Conservation (phyloP, 257 asterid genomes). For the Ilex asprella region DNA sequence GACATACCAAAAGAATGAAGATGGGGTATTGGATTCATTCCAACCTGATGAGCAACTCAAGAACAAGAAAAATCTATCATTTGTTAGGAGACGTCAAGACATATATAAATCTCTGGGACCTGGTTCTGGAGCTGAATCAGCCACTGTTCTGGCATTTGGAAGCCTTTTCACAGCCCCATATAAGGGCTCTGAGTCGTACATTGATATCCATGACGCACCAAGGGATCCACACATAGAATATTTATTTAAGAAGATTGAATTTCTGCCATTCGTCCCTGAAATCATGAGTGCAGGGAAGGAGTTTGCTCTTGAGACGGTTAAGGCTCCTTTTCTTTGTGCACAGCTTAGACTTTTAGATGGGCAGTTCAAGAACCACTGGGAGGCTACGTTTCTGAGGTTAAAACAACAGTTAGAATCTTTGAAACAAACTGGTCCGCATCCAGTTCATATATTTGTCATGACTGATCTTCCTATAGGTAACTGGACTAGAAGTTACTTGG, state of each 20-base stretch:
- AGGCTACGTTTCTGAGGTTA: slow-evolving; percentile 9
- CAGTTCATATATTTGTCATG: slow-evolving; percentile 75
- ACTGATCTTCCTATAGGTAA: slow-evolving; percentile 60
- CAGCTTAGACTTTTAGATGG: no score
- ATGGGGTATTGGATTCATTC: slow-evolving; percentile 67
- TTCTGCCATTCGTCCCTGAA: no score
- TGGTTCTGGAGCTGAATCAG: slow-evolving; percentile 54
- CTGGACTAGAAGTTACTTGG: slow-evolving; percentile 77
- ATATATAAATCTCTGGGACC: slow-evolving; percentile 63
- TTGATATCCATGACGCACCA: slow-evolving; percentile 69
- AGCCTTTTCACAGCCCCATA: slow-evolving; percentile 79
- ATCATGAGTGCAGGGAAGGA: not conserved
- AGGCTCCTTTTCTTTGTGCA: slow-evolving; percentile 35
- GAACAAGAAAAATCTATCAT: slow-evolving; percentile 64
- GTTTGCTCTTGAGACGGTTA: slow-evolving; percentile 47
- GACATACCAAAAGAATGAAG: slow-evolving; percentile 56
- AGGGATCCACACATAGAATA: no score
- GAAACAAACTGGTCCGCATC: slow-evolving; percentile 47
- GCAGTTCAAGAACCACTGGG: no score
- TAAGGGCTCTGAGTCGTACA: slow-evolving; percentile 73
- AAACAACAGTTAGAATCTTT: slow-evolving; percentile 49
- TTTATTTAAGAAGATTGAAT: no score
- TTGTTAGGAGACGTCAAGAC: slow-evolving; percentile 66
- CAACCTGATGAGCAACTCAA: slow-evolving; percentile 80
- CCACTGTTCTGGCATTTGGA: slow-evolving; percentile 64